These are phyloP conservation scores for Metarhizium robertsii DNA, from an alignment of 2,329 filamentous ascomycete genomes.

Conservation along the genomic window DNA sequence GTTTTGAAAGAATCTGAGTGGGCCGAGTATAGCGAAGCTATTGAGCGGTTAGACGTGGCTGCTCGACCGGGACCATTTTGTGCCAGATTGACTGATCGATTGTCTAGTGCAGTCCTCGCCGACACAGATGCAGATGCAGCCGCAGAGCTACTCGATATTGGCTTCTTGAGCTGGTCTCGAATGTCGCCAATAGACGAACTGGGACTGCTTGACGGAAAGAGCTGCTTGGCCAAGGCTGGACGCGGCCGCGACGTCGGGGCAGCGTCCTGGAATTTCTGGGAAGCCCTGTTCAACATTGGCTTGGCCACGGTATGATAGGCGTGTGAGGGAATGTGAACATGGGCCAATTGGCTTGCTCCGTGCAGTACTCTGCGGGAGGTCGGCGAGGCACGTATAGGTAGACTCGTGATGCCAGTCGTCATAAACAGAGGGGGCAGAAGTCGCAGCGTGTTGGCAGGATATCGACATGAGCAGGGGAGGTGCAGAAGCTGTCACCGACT, in stretches of 20 bases:
- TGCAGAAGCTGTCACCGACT: neutral
- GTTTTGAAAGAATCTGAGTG: conserved; percentile 38
- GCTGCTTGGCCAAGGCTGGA: conserved; percentile 35
- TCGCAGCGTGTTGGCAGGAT: neutral
- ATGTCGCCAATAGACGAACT: conserved; percentile 36
- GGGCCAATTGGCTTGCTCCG: conserved; percentile 14
- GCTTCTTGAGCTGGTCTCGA: conserved; percentile 39
- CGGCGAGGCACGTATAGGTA: conserved; percentile 27
- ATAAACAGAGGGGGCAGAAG: conserved; percentile 20
- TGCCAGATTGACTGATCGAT: conserved; percentile 24
- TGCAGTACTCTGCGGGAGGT: conserved; percentile 17
- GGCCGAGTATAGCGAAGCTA: conserved; percentile 27
- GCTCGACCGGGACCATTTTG: conserved; percentile 11
- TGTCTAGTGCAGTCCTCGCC: conserved; percentile 26
- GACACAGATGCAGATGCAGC: conserved; percentile 21
- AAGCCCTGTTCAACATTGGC: conserved; percentile 10
- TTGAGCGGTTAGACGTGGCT: conserved; percentile 2
- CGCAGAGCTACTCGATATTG: conserved; percentile 24
- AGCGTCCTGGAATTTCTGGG: conserved; percentile 9
- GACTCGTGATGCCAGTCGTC: conserved; percentile 21
- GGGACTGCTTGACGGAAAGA: conserved; percentile 50
- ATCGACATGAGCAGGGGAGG: neutral
- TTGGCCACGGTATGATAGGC: neutral
- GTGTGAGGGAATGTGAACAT: conserved; percentile 13
- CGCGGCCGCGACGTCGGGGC: conserved; percentile 27